Evolutionary conservation across 1,139 yeast genomes (phyloP).

Genomic region (Diutina sp.): DNA sequence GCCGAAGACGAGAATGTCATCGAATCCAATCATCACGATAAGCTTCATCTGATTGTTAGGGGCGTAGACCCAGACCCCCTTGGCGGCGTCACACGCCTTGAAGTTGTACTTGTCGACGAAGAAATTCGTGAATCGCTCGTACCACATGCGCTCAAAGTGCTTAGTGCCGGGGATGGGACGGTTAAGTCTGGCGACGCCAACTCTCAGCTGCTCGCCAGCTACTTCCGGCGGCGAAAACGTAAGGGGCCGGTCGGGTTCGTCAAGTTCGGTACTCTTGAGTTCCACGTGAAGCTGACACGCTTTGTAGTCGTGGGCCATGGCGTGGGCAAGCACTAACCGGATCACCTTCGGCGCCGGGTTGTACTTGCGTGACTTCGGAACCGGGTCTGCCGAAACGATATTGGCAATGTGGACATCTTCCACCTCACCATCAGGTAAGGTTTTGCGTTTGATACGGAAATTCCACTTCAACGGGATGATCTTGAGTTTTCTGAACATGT

Average conservation of each 20-base stretch:
- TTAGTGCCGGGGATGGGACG: not conserved
- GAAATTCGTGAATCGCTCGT: not conserved
- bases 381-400: no score
- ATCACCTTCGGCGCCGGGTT: not conserved
- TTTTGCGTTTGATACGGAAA: no score
- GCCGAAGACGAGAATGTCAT: not conserved
- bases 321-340: not conserved
- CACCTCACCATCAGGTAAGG: no score
- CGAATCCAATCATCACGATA: not conserved
- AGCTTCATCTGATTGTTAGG: not conserved
- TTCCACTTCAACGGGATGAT: no score
- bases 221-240: no score
- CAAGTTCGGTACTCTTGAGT: not conserved
- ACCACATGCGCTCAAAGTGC: not conserved
- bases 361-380: not conserved
- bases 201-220: no score
- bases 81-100: not conserved
- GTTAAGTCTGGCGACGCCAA: not conserved
- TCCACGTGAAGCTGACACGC: not conserved
- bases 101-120: not conserved
- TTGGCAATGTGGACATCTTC: no score
- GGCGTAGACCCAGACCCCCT: not conserved
- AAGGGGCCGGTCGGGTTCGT: not conserved
- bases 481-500: no score
- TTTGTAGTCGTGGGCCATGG: not conserved